Conservation (phyloP, 2,329 filamentous ascomycete genomes). For the Aspergillus sojae region DNA sequence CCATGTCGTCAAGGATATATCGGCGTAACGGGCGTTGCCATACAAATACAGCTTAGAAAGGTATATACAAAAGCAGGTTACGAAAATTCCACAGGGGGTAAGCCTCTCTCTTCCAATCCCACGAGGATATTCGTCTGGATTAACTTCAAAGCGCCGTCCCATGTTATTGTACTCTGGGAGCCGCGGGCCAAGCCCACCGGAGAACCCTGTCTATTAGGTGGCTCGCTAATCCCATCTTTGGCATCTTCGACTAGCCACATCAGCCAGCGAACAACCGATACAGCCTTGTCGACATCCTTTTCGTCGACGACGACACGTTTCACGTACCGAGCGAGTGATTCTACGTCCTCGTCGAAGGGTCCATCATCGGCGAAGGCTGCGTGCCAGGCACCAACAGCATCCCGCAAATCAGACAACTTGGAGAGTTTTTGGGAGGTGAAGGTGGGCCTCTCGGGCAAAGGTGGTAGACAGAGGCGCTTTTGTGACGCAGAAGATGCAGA, state of each 20-base stretch:
- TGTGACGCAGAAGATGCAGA: constrained; percentile 21
- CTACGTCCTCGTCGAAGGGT: constrained; percentile 77
- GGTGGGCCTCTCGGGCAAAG: constrained; percentile 57
- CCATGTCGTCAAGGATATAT: neutral
- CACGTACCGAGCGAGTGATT: constrained; percentile 73
- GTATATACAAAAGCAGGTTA: constrained; percentile 18
- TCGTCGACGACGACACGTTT: constrained; percentile 73
- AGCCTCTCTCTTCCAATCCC: constrained; percentile 47
- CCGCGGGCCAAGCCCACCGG: neutral
- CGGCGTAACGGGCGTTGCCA: neutral
- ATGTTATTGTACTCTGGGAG: constrained; percentile 29
- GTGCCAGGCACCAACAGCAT: constrained; percentile 77
- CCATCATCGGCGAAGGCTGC: constrained; percentile 70
- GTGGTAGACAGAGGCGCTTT: constrained; percentile 45
- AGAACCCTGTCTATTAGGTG: constrained; percentile 20
- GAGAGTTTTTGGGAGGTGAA: constrained; percentile 64
- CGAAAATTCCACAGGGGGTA: constrained; percentile 50
- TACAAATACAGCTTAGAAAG: neutral
- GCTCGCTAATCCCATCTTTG: constrained; percentile 41
- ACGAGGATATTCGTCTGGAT: constrained; percentile 47
- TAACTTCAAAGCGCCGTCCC: constrained; percentile 40
- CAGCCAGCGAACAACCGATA: constrained; percentile 69
- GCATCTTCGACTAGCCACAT: constrained; percentile 43
- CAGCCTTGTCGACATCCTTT: constrained; percentile 73
- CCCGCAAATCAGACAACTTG: constrained; percentile 65